Base-by-base conservation (phyloP, 768 basidiomycete species). In the Tulasnella sp. region DNA sequence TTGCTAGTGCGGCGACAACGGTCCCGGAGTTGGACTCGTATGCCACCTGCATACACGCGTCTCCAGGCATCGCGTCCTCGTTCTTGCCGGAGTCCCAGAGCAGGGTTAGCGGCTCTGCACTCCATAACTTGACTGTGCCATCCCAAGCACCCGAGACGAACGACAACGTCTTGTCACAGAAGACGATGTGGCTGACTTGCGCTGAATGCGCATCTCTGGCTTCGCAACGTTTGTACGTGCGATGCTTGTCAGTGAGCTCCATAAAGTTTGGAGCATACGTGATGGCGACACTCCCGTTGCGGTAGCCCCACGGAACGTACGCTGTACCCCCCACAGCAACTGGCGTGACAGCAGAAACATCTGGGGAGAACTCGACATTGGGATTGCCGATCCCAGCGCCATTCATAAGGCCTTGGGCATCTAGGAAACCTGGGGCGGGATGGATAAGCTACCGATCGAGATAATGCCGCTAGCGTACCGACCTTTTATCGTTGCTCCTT, bases 271-370 rank as follows among this genome's bases (percentile, higher is more conserved):
- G 85, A 0, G 89, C 89, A 5, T 86, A 85, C 69, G 90, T 89
- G 40, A 93, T 85, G 0, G 90, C 87, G 10, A 95, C 87, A 75
- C 90, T 89, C 39, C 93, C 94, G 72, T 87, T 88, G 35, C 86
- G 85, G 81, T 89, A 91, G 5, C 93, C 94, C 94, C 93, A 95
- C 84, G 16, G 92, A 86, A 76, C 89, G 89, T 13, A 89, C 92
- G 0, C 90, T 90, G 5, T 88, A 88, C 5, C 91, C 91, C 35
- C 89, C 88, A 93, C 83, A 5, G 86, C 84, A 23, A 81, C 75
- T 10, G 75, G 40, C n/a, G 61, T 40, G 37, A 80, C 73, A 42
- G 57, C 77, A 18, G 90, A 88, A 15, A 93, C 87, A 74, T 93
- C 86, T 2, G 92, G 91, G 0, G 88, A 87, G 79, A 93, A 91